phyloP scores from a whole-genome alignment of 129 eudicot species.

The Centaurea solstitialis region DNA sequence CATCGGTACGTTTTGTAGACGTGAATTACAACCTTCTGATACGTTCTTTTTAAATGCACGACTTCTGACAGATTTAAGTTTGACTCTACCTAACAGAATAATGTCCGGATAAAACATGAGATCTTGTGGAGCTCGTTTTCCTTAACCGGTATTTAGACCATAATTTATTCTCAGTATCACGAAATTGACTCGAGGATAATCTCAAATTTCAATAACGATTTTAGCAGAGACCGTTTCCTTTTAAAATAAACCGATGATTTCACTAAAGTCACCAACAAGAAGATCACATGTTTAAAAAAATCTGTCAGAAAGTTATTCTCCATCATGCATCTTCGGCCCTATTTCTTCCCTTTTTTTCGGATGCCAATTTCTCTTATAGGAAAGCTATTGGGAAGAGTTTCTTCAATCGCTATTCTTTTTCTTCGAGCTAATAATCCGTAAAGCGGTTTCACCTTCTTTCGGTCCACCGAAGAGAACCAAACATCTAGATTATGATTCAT shows the following conservation, averaged over 20 bases:
- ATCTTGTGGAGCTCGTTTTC: too few relatives aligned
- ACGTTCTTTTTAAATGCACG: not conserved
- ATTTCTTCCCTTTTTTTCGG: slow-evolving; percentile 5
- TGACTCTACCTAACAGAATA: not conserved
- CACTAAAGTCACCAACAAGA: too few relatives aligned
- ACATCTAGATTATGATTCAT: slow-evolving; percentile 23
- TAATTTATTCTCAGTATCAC: too few relatives aligned
- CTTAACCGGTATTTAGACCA: too few relatives aligned
- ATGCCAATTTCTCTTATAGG: slow-evolving; percentile 42
- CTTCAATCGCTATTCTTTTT: slow-evolving; percentile 44
- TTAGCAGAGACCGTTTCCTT: too few relatives aligned
- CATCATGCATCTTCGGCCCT: not conserved
- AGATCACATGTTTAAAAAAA: too few relatives aligned
- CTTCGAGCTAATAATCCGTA: slow-evolving; percentile 47
- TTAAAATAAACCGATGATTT: too few relatives aligned
- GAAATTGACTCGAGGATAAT: too few relatives aligned
- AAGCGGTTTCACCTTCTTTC: slow-evolving; percentile 40
- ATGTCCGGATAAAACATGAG: too few relatives aligned
- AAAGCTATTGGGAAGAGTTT: slow-evolving; percentile 49
- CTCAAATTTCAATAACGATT: too few relatives aligned
- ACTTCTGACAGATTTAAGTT: not conserved
- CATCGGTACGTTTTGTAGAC: slow-evolving; percentile 58
- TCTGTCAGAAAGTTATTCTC: too few relatives aligned
- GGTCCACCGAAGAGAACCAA: slow-evolving; percentile 27
- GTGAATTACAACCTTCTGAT: not conserved